Base-by-base conservation (phyloP, 2,329 filamentous ascomycete genomes). In the Fonsecaea pedrosoi region DNA sequence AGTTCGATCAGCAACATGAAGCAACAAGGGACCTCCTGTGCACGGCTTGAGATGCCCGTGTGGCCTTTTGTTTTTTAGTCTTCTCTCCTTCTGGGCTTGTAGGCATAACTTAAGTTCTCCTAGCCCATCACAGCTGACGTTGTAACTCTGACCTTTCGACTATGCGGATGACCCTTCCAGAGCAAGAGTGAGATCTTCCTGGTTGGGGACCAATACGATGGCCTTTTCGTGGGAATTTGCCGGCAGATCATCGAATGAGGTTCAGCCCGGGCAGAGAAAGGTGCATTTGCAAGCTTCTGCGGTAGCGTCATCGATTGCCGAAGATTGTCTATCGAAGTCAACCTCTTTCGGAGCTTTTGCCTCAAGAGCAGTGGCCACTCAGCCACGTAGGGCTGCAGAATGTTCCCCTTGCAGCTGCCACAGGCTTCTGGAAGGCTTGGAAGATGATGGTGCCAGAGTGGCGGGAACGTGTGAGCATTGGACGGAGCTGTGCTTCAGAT, bases 351-450 rank as follows among this genome's bases (percentile, higher is more conserved):
- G 57, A 60, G 25, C 13, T 21, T 50, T 50, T 60, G 57, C 21
- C 21, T 30, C 40, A 18, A 60, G 15, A 10, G 18, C 45, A 50
- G 45, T 50, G 45, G 45, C 45, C 45, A 50, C 45, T 50, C 45
- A 50, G 18, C 18, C n/a, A 25, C 7, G 8, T 13, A 50, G 45
- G 40, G 45, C 15, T 25, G 7, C 45, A 25, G 18, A 1, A 25
- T 25, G 45, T 25, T 10, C 45, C 45, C 45, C 45, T 50, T 50
- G 45, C 45, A 25, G 45, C 45, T 37, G 40, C 56, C 40, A 50
- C 2, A 50, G 40, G 37, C 57, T 60, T 50, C 57, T 60, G 30
- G 57, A 60, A 60, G 40, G 15, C 12, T 40, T 60, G 40, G 57
- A 60, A 60, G 57, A 10, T 15, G 37, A 15, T n/a, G 35, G 40